Conservation (phyloP, 805 yeast genomes). For the Kazachstania taianensis region DNA sequence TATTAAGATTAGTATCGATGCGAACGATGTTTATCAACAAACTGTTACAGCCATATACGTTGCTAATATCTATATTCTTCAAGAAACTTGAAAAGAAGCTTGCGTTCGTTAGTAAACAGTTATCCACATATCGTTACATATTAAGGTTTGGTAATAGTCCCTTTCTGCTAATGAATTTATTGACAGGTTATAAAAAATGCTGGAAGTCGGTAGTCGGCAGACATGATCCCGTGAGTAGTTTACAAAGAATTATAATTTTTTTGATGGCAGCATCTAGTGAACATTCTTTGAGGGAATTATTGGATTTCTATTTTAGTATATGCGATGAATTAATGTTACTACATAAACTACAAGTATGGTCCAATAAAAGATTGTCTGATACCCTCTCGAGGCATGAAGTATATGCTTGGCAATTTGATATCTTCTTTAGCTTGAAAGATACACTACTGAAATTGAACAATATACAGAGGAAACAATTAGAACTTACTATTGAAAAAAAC, state of each 20-base stretch:
- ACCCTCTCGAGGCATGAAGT: conserved; percentile 48
- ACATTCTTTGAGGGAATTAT: conserved; percentile 39
- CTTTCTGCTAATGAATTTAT: conserved; percentile 38
- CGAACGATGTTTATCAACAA: not conserved
- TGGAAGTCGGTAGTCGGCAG: conserved; percentile 1
- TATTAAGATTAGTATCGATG: too few species aligned
- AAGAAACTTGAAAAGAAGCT: conserved; percentile 6
- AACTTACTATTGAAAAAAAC: conserved; percentile 35
- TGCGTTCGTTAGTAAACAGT: conserved; percentile 37
- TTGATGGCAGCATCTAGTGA: conserved; percentile 33
- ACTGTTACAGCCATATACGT: not conserved
- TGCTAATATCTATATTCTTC: not conserved
- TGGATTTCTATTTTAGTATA: conserved; percentile 51
- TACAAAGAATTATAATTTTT: conserved; percentile 2
- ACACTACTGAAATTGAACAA: conserved; percentile 33
- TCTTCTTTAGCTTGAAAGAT: conserved; percentile 47
- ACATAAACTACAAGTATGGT: conserved; percentile 36
- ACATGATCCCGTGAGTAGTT: conserved; percentile 6
- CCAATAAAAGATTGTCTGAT: conserved; percentile 18
- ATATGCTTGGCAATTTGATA: conserved; percentile 60
- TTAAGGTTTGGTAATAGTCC: conserved; percentile 66
- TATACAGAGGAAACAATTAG: conserved; percentile 6
- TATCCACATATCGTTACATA: conserved; percentile 45
- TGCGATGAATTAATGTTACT: conserved; percentile 50
- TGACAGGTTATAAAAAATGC: conserved; percentile 22